Evolutionary conservation across 2,329 filamentous ascomycete genomes (phyloP).

Genomic region (Alternaria sp.): DNA sequence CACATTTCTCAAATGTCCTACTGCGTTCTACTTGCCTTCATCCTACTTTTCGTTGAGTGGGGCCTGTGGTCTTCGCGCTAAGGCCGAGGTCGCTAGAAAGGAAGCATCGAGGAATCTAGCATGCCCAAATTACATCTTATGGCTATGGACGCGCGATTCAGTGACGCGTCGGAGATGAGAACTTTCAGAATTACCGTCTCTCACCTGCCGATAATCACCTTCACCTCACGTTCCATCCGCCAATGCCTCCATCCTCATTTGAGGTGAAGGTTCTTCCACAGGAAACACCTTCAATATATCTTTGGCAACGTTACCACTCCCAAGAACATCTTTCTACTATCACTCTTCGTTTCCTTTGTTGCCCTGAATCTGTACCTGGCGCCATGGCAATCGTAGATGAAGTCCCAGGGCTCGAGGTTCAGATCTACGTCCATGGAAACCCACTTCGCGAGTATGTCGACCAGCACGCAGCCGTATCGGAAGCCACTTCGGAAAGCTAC

Average conservation of each 20-base stretch:
- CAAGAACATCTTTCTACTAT: neutral
- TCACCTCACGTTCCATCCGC: conserved; percentile 6
- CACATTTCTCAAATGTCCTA: neutral
- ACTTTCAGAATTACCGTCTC: neutral
- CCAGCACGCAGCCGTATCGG: conserved; percentile 13
- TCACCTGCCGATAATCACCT: neutral
- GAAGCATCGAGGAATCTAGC: neutral
- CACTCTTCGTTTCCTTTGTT: neutral
- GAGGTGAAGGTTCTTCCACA: neutral
- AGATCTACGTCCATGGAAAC: conserved; percentile 28
- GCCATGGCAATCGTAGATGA: conserved; percentile 24
- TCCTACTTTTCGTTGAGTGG: neutral
- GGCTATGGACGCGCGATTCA: neutral
- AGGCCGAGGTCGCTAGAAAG: neutral
- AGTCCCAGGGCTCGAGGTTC: conserved; percentile 23
- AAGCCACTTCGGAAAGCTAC: conserved; percentile 31
- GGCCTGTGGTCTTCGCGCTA: neutral
- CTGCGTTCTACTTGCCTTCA: neutral
- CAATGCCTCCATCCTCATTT: neutral
- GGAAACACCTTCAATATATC: neutral
- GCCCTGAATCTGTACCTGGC: neutral
- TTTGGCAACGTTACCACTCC: neutral
- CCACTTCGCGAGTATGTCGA: conserved; percentile 34
- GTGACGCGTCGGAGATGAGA: neutral
- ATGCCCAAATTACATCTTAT: neutral